These are phyloP conservation scores for Arachnopeziza araneosa DNA, from an alignment of 2,329 filamentous ascomycete genomes.

Conservation along the genomic window DNA sequence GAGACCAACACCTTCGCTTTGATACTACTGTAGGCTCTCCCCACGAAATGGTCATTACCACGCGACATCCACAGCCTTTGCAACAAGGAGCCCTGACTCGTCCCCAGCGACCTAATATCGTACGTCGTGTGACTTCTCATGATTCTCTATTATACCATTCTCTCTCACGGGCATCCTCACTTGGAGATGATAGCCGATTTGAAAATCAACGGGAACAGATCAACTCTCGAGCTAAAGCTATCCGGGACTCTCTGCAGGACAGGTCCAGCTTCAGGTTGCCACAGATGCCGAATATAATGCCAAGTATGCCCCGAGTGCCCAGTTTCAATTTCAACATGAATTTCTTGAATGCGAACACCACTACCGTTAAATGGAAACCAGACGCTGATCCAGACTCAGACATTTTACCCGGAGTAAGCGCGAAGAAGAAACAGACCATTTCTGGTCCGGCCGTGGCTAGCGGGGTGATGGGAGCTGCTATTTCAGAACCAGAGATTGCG, in stretches of 20 bases:
- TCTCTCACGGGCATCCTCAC: constrained; percentile 71
- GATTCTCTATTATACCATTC: constrained; percentile 73
- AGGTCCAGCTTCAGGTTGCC: constrained; percentile 69
- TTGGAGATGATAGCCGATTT: constrained; percentile 79
- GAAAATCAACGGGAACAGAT: constrained; percentile 76
- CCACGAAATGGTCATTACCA: background rate
- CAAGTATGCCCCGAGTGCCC: constrained; percentile 34
- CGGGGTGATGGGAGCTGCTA: constrained; percentile 14
- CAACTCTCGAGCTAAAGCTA: constrained; percentile 84
- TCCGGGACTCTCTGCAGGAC: constrained; percentile 82
- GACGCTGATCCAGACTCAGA: constrained; percentile 26
- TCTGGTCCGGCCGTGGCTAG: constrained; percentile 15
- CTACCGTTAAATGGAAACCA: constrained; percentile 21
- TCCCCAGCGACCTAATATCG: constrained; percentile 7
- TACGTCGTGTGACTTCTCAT: constrained; percentile 66
- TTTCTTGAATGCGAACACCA: constrained; percentile 24
- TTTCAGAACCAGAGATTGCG: constrained; percentile 14
- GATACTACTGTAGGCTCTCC: constrained; percentile 6
- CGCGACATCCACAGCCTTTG: constrained; percentile 7
- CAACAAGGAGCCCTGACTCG: background rate
- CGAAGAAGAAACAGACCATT: constrained; percentile 17
- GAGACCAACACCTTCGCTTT: constrained; percentile 1
- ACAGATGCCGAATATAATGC: constrained; percentile 48
- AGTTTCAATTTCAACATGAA: constrained; percentile 37
- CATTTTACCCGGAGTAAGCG: constrained; percentile 20